Evolutionary conservation across 306 rosid genomes (phyloP), one percentile per base, ranked within the genome.

Genomic region (Dalbergia oliveri): DNA sequence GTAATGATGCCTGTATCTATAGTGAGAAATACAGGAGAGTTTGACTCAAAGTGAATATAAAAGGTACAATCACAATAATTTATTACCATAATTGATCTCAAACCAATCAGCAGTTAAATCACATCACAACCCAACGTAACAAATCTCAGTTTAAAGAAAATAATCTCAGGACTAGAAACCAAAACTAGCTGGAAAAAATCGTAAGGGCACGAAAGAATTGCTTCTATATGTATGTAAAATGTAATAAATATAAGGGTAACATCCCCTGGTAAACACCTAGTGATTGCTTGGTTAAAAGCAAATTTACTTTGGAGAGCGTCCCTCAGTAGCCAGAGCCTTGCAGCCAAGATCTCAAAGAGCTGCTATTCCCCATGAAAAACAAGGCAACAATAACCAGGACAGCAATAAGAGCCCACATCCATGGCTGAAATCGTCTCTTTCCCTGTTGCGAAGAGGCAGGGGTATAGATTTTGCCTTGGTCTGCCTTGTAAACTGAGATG

Each of bases 391-490:
- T 81, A 68, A 68, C 77, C 63, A 88, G 41, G 41, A 81, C 9
- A 2, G 87, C 49, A 62, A 88, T 75, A 37, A 83, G 31, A 45
- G 53, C 83, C 97, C 97, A 94, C 94, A 94, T 89, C 97, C 92
- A 94, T 65, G 94, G 79, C 54, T 94, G 97, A 84, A 91, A 82
- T 82, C 87, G 89, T 60, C 88, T 94, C 87, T 86, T 94, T 16
- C 87, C 16, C 97, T 86, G 88, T 87, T 94, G 69, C 97, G 92
- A 33, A 91, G 85, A 72, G 95, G 88, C 53, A 62, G 86, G 16
- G 98, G 97, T 11, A 90, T 72, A 12, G 95, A 50, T 73, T 89
- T 94, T 50, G 84, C 78, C 88, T 81, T 94, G 82, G 72, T 82
- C 78, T 85, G 89, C 89, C 79, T 87, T 12, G 54, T 70, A 78